phyloP scores from a whole-genome alignment of 345 rosid genomes.

The Citrus australasica region DNA sequence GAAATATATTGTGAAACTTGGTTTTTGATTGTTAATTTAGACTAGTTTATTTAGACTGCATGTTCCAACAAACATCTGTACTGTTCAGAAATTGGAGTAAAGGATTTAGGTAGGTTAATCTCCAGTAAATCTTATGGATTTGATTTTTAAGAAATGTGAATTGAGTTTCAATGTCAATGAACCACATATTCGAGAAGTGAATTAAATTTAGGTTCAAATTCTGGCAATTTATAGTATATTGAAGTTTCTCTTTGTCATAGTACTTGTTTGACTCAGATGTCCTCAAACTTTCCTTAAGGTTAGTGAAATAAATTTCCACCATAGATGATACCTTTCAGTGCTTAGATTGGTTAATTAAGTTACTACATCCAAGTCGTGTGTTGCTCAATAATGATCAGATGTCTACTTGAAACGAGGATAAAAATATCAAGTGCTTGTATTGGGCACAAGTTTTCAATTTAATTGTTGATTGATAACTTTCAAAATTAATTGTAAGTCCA shows the following conservation, averaged over 20 bases:
- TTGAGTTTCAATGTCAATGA: background rate
- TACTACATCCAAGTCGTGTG: background rate
- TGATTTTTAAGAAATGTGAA: background rate
- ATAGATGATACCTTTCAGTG: background rate
- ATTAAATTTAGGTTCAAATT: too few relatives aligned
- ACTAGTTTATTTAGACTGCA: background rate
- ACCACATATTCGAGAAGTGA: too few relatives aligned
- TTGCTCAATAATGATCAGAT: background rate
- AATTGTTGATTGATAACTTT: background rate
- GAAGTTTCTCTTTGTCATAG: background rate
- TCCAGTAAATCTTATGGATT: background rate
- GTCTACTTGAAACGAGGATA: background rate
- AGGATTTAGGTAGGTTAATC: background rate
- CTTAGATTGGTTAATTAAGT: background rate
- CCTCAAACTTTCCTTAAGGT: background rate
- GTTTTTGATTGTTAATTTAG: background rate
- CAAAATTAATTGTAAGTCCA: background rate
- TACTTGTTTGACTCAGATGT: too few relatives aligned
- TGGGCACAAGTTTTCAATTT: background rate
- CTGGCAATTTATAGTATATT: too few relatives aligned
- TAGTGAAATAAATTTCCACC: background rate
- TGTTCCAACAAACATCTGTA: background rate
- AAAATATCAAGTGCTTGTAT: background rate
- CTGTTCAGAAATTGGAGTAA: background rate
- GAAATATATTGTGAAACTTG: background rate